Conservation (phyloP, 2,329 filamentous ascomycete genomes). For the Colletotrichum sansevieriae region DNA sequence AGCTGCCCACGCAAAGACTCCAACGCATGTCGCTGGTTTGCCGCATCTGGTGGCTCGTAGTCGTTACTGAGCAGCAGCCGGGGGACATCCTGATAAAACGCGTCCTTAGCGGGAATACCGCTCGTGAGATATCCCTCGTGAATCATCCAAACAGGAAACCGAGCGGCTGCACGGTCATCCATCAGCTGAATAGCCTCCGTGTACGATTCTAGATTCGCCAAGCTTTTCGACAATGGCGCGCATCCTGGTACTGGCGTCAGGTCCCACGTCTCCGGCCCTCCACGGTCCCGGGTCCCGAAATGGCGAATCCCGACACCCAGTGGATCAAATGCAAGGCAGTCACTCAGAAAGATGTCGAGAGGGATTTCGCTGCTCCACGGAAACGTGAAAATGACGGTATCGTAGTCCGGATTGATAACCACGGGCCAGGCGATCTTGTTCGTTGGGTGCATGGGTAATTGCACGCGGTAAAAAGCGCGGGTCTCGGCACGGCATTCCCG, state of each 20-base stretch:
- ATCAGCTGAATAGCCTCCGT: constrained; percentile 41
- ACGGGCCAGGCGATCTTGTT: constrained; percentile 41
- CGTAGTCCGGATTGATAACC: constrained; percentile 43
- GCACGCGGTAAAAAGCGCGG: constrained; percentile 43
- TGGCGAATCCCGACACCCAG: constrained; percentile 38
- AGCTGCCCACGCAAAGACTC: constrained; percentile 28
- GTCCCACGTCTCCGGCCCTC: constrained; percentile 41
- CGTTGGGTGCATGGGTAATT: constrained; percentile 41
- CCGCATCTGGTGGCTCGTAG: constrained; percentile 36
- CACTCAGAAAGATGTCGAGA: constrained; percentile 39
- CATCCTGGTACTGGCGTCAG: constrained; percentile 39
- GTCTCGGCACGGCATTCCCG: constrained; percentile 42
- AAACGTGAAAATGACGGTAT: constrained; percentile 43
- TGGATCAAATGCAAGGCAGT: constrained; percentile 39
- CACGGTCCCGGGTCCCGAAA: constrained; percentile 37
- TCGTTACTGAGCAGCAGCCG: constrained; percentile 35
- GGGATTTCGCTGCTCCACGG: constrained; percentile 41
- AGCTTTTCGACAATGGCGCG: constrained; percentile 30
- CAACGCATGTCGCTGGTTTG: constrained; percentile 34
- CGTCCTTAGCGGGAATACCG: constrained; percentile 33
- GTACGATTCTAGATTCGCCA: constrained; percentile 38
- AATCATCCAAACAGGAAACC: constrained; percentile 42
- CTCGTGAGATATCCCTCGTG: constrained; percentile 40
- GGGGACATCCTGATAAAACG: constrained; percentile 35
- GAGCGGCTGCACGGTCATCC: constrained; percentile 36